Conservation (phyloP, 169 alveolate genomes). For the Plasmodium vinckei region DNA sequence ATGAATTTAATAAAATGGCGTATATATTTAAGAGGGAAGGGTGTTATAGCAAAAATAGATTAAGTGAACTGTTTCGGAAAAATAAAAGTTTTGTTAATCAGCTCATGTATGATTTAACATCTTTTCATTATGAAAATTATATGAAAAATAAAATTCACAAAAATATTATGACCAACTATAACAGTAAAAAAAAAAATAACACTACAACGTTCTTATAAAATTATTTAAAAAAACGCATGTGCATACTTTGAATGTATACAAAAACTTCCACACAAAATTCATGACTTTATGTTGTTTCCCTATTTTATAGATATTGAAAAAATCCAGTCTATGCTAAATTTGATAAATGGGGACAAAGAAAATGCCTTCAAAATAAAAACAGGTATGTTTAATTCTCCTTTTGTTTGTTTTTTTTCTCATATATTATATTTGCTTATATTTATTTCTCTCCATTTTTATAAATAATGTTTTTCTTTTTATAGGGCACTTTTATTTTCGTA, state of each 20-base stretch:
- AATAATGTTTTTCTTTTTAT: neutral
- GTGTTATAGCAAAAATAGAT: conserved; percentile 67
- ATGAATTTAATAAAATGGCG: conserved; percentile 52
- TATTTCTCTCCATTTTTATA: neutral
- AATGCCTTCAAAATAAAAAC: conserved; percentile 77
- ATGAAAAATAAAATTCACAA: conserved; percentile 68
- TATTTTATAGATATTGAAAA: conserved; percentile 60
- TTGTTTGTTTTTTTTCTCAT: neutral
- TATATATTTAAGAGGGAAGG: conserved; percentile 75
- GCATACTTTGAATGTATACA: neutral
- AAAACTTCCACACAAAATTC: neutral
- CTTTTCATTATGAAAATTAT: conserved; percentile 73
- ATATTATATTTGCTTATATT: neutral
- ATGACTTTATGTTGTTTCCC: neutral
- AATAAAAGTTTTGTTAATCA: conserved; percentile 61
- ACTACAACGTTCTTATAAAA: neutral
- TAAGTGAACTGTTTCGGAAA: conserved; percentile 58
- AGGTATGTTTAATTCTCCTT: conserved; percentile 15
- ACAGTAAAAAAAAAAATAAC: conserved; percentile 22
- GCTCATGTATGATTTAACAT: conserved; percentile 68
- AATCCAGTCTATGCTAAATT: conserved; percentile 72
- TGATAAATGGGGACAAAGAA: conserved; percentile 74
- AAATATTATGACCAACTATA: conserved; percentile 70
- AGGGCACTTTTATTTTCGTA: conserved; percentile 73
- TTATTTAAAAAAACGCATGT: neutral